phyloP scores from a whole-genome alignment of 2,329 filamentous ascomycete genomes.

The Cladophialophora psammophila region DNA sequence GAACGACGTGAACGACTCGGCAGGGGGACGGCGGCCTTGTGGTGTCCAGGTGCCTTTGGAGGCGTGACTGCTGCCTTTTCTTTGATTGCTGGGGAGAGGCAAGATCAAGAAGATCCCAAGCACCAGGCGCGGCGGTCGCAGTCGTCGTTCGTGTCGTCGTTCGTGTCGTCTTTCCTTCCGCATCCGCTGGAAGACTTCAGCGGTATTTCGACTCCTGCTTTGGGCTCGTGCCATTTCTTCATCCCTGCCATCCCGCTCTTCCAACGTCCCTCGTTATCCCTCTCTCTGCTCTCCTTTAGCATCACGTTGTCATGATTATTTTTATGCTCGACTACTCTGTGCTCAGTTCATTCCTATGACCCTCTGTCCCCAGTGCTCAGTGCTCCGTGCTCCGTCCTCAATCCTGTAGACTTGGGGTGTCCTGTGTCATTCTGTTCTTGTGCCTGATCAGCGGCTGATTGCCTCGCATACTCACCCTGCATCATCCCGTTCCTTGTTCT shows the following conservation, averaged over 20 bases:
- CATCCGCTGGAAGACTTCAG: slow-evolving; percentile 1
- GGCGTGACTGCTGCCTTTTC: too few relatives aligned
- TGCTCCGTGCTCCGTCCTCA: too few relatives aligned
- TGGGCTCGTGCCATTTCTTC: background rate
- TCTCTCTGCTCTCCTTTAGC: background rate
- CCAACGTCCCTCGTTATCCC: background rate
- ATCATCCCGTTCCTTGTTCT: background rate
- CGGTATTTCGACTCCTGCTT: background rate
- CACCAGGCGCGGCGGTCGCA: too few relatives aligned
- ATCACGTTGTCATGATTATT: slow-evolving; percentile 5
- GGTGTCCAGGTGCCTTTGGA: too few relatives aligned
- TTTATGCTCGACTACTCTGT: background rate
- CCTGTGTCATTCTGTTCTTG: background rate
- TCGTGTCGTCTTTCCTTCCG: slow-evolving; percentile 9
- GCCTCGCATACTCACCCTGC: background rate
- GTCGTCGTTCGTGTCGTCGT: background rate
- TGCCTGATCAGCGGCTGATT: background rate
- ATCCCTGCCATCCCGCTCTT: background rate
- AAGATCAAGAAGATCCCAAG: too few relatives aligned
- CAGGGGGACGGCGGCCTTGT: too few relatives aligned
- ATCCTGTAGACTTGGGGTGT: background rate
- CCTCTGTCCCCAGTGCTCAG: background rate
- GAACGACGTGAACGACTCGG: background rate
- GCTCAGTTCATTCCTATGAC: background rate
- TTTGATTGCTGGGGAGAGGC: too few relatives aligned